These are phyloP conservation scores for Cetraspora pellucida DNA, from an alignment of 192 early-diverging fungal genomes.

Conservation along the genomic window DNA sequence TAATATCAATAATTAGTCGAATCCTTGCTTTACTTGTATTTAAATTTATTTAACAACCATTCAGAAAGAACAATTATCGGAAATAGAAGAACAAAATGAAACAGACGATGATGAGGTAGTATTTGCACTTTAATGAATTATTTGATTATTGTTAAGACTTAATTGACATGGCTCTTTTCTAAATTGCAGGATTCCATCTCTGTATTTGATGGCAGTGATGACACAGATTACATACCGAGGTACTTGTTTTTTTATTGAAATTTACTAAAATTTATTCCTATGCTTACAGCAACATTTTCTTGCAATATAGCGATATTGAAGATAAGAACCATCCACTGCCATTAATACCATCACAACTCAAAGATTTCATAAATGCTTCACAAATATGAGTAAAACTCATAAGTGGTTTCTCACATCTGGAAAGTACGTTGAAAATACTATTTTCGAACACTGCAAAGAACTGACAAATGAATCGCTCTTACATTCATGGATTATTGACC, in stretches of 20 bases:
- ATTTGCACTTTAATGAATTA: no score
- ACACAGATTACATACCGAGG: constrained; percentile 12
- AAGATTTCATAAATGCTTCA: constrained; percentile 12
- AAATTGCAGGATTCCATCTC: no score
- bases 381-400: constrained; percentile 25
- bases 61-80: no score
- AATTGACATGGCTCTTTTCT: no score
- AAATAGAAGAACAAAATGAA: no score
- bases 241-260: constrained; percentile 19
- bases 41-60: no score
- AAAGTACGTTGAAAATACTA: constrained; percentile 24
- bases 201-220: no score
- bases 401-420: constrained; percentile 26
- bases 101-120: no score
- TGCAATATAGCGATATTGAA: constrained; percentile 1
- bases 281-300: neutral
- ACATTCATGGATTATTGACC: constrained; percentile 30
- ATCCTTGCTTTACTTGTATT: no score
- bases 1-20: no score
- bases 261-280: constrained; percentile 5
- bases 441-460: constrained; percentile 24
- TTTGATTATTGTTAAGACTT: no score
- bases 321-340: neutral
- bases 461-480: constrained; percentile 19
- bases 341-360: constrained; percentile 1